A percentile compares a stretch with the other conserved stretches of the same genome.
Conservation (phyloP, 495 filamentous ascomycete species). For the Aspergillus asperescens region DNA sequence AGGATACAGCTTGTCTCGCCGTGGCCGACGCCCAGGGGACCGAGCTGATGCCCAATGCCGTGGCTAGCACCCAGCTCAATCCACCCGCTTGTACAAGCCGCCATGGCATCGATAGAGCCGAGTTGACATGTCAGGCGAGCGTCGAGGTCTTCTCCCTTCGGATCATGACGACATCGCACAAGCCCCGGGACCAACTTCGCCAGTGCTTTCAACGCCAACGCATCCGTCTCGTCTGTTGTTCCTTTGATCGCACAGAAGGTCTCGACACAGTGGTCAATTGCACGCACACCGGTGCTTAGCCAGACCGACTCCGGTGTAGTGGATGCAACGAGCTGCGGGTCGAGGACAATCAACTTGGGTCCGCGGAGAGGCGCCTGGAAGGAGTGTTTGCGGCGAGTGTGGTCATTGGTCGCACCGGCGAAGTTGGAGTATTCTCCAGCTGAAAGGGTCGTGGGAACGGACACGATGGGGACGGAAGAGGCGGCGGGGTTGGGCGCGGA, state of each 20-base stretch:
- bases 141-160: slow-evolving; percentile 32
- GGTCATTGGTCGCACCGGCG: slow-evolving; percentile 53
- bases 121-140: slow-evolving; percentile 50
- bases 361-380: slow-evolving; percentile 44
- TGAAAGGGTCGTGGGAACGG: slow-evolving; percentile 58
- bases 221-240: slow-evolving; percentile 37
- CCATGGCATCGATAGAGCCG: slow-evolving; percentile 54
- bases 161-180: slow-evolving; percentile 43
- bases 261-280: slow-evolving; percentile 63
- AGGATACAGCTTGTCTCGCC: slow-evolving; percentile 64
- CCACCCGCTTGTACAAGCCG: slow-evolving; percentile 37
- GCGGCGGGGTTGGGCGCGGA: slow-evolving; percentile 25
- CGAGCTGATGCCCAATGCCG: slow-evolving; percentile 62
- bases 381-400: slow-evolving; percentile 47
- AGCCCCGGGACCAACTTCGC: slow-evolving; percentile 47
- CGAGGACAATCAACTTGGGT: slow-evolving; percentile 53
- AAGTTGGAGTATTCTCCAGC: slow-evolving; percentile 57
- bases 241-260: slow-evolving; percentile 43
- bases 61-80: slow-evolving; percentile 53
- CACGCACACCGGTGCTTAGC: slow-evolving; percentile 57
- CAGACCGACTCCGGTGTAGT: slow-evolving; percentile 56
- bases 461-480: slow-evolving; percentile 50
- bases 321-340: slow-evolving; percentile 45
- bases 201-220: slow-evolving; percentile 40
- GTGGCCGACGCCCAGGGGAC: slow-evolving; percentile 59